Conservation (phyloP, 192 early-diverging fungal genomes). For the Chytriomyces sp. region DNA sequence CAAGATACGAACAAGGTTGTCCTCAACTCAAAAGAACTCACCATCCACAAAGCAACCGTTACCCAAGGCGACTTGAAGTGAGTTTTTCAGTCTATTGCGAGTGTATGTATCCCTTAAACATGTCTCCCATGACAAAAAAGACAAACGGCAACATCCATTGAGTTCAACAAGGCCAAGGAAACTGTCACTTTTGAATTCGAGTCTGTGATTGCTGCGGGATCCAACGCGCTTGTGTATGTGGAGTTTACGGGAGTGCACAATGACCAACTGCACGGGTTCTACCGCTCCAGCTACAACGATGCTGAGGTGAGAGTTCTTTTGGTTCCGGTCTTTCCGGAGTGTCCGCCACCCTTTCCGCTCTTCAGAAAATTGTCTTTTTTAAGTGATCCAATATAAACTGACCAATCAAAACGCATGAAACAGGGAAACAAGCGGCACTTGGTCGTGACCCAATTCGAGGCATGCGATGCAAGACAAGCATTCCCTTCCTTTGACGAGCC, state of each 20-base stretch:
- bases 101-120: background rate
- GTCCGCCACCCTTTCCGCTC: background rate
- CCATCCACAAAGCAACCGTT: constrained; percentile 15
- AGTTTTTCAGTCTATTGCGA: constrained; percentile 9
- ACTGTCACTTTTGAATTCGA: constrained; percentile 54
- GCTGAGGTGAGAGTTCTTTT: constrained; percentile 44
- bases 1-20: constrained; percentile 11
- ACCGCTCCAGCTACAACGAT: constrained; percentile 59
- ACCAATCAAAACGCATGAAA: background rate
- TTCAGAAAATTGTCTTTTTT: constrained; percentile 55
- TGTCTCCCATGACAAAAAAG: constrained; percentile 22
- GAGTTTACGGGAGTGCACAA: constrained; percentile 59
- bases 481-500: constrained; percentile 98
- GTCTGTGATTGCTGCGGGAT: constrained; percentile 46
- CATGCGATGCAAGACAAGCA: constrained; percentile 83
- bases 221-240: constrained; percentile 47
- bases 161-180: constrained; percentile 43
- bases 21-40: constrained; percentile 14
- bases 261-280: constrained; percentile 20
- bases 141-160: constrained; percentile 50
- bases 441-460: constrained; percentile 93
- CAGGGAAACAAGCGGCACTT: constrained; percentile 54
- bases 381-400: constrained; percentile 33
- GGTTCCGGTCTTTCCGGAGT: background rate
- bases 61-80: background rate